Percentiles rank a stretch among this genome's conserved stretches.
Evolutionary conservation across 2,329 filamentous ascomycete species (phyloP).

Genomic region (Coniochaeta sp.): DNA sequence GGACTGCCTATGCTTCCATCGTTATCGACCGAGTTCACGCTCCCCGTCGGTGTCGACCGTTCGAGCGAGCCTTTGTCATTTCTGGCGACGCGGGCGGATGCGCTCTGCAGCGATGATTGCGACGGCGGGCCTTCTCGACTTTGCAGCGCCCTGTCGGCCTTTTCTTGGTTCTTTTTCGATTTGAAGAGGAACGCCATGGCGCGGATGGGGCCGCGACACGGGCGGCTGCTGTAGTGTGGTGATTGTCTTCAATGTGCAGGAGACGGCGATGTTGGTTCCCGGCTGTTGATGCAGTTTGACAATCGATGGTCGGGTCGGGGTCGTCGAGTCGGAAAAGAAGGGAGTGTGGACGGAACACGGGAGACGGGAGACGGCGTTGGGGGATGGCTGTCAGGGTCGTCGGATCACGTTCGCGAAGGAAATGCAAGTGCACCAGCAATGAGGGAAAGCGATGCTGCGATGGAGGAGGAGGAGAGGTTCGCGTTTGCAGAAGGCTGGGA

Average conservation of each 20-base stretch:
- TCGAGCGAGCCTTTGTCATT: constrained; percentile 49
- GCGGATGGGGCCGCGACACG: constrained; percentile 31
- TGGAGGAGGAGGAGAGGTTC: constrained; percentile 25
- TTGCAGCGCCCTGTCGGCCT: constrained; percentile 47
- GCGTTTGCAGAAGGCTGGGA: constrained; percentile 37
- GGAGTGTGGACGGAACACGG: background rate
- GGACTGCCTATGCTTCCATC: constrained; percentile 52
- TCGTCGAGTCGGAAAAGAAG: background rate
- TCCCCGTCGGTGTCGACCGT: constrained; percentile 69
- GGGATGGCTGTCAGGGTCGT: background rate
- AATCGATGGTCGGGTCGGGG: background rate
- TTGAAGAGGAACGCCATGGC: constrained; percentile 79
- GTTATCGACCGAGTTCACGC: constrained; percentile 64
- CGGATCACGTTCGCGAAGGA: constrained; percentile 1
- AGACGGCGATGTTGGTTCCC: background rate
- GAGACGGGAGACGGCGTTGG: background rate
- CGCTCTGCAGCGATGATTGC: constrained; percentile 41
- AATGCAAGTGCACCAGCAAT: constrained; percentile 4
- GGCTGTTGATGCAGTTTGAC: background rate
- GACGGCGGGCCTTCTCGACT: constrained; percentile 46
- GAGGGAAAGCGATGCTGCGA: constrained; percentile 10
- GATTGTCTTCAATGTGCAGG: background rate
- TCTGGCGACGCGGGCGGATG: constrained; percentile 38
- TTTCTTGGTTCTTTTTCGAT: constrained; percentile 68
- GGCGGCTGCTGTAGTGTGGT: constrained; percentile 16